These are phyloP conservation scores for Lentinus brumalis DNA, from an alignment of 768 basidiomycete genomes.

Conservation along the genomic window DNA sequence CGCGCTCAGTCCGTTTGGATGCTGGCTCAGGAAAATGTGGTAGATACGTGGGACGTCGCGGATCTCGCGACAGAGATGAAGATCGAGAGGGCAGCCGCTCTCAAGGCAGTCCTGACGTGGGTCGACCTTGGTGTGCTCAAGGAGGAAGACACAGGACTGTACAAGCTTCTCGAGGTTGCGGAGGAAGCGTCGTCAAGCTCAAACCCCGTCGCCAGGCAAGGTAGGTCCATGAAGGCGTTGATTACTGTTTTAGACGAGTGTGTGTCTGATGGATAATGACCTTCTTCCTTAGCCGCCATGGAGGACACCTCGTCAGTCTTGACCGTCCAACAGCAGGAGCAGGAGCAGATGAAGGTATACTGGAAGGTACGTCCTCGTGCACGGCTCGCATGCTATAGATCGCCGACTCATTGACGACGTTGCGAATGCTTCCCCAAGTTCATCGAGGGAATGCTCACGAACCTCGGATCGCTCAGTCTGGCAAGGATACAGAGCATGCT, in stretches of 20 bases:
- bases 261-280: background rate
- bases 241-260: background rate
- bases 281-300: slow-evolving; percentile 32
- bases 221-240: background rate
- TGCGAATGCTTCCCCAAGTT: slow-evolving; percentile 53
- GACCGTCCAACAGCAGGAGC: slow-evolving; percentile 71
- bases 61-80: slow-evolving; percentile 69
- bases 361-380: slow-evolving; percentile 66
- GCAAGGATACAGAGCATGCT: slow-evolving; percentile 91
- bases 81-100: slow-evolving; percentile 61
- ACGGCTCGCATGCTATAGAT: background rate
- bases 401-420: background rate
- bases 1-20: background rate
- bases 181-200: slow-evolving; percentile 44
- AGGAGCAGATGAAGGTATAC: slow-evolving; percentile 83
- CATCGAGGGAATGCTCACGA: slow-evolving; percentile 91
- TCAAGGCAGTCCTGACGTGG: slow-evolving; percentile 85
- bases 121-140: slow-evolving; percentile 79
- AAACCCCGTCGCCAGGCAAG: slow-evolving; percentile 16
- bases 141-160: slow-evolving; percentile 60
- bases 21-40: background rate
- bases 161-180: slow-evolving; percentile 63
- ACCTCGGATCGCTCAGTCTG: slow-evolving; percentile 71
- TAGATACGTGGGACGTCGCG: slow-evolving; percentile 72
- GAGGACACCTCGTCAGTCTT: slow-evolving; percentile 52